Percentiles rank a stretch among this genome's conserved stretches.
phyloP scores from a whole-genome alignment of 1,284 basidiomycete species.

The Ustilago cynodontis region DNA sequence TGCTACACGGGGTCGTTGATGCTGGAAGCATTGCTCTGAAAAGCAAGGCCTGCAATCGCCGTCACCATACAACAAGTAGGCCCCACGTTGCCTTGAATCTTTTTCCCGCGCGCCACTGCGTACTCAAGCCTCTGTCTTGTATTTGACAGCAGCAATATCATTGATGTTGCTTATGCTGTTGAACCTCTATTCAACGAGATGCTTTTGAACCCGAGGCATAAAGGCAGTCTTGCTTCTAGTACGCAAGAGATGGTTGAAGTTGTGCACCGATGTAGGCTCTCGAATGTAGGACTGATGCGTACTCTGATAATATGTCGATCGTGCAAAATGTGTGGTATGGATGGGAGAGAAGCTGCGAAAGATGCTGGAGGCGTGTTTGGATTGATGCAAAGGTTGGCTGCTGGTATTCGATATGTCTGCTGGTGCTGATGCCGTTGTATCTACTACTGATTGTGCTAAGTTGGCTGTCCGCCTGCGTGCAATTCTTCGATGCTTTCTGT shows the following conservation, averaged over 20 bases:
- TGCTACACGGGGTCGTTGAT: not conserved
- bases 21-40: not conserved
- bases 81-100: not conserved
- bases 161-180: not conserved
- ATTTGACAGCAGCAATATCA: slow-evolving; percentile 5
- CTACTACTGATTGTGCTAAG: not conserved
- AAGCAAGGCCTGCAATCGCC: not conserved
- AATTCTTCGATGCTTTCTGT: slow-evolving; percentile 1
- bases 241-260: too few relatives aligned
- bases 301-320: not conserved
- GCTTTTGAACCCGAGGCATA: too few relatives aligned
- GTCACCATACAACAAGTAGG: too few relatives aligned
- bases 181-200: too few relatives aligned
- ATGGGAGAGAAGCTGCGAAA: not conserved
- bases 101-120: not conserved
- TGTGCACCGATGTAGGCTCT: too few relatives aligned
- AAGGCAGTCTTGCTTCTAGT: too few relatives aligned
- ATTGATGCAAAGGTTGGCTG: not conserved
- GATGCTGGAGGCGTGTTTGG: not conserved
- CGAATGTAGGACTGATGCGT: slow-evolving; percentile 3
- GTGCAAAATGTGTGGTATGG: not conserved
- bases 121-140: slow-evolving; percentile 4
- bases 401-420: not conserved
- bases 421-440: not conserved
- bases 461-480: not conserved